Base-by-base conservation (phyloP, 2,329 filamentous ascomycete genomes). In the Talaromyces sp. region DNA sequence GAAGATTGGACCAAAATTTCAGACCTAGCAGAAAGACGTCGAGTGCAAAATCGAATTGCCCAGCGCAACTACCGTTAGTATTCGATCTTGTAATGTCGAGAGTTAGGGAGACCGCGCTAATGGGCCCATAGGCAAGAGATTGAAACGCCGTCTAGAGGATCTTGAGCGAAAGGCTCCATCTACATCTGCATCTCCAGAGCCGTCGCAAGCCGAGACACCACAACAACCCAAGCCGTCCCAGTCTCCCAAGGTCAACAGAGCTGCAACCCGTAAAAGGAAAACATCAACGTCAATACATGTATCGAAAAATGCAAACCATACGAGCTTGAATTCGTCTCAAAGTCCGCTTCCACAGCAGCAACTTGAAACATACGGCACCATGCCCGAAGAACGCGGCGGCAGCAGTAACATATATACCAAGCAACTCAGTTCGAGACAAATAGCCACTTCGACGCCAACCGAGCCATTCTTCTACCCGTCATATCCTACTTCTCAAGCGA, bases 1-100 rank as follows among this genome's bases (percentile, higher is more conserved):
- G 93, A 97, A 78, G 93, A 97, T 79, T 97, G 93, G 93, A 97
- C 93, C 71, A 96, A 97, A 84, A 96, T 97, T 73, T 96, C 93
- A 59, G 93, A 97, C 75, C 86, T 97, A 60, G 93, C 92, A 53
- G 93, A 97, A 78, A 87, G 94, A 70, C 83, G 92, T 69, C 85
- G 92, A 71, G 96, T 97, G 78, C 92, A 97, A 78, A 97, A 97
- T 79, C 87, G 93, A 66, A 97, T 97, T 81, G 93, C 93, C 65
- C 93, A 97, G 78, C 88, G 92, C 69, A 96, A 96, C 80, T 97
- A 97, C 79, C 91, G 91, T 96, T 81, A 73, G 86, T 48, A 2
- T 50, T 43, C 22, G 6, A 19, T 41, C 5, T 35, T 43, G 2
- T 3, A 7, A 52, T 2, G 28, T 10, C 25, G 10, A 48, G 8